phyloP scores from a whole-genome alignment of 2,329 filamentous ascomycete species.

The Apiospora marii region DNA sequence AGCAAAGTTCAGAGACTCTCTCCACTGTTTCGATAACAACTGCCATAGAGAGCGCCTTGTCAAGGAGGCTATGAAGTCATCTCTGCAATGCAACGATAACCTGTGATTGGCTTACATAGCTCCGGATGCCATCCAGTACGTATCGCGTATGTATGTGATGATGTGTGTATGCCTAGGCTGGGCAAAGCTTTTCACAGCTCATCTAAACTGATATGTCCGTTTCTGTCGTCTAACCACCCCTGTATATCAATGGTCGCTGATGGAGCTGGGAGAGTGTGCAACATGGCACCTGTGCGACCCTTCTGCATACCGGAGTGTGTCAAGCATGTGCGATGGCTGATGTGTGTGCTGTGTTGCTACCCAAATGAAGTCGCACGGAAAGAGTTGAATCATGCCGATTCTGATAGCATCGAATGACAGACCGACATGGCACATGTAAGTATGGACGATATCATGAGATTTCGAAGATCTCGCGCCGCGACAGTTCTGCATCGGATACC shows the following conservation, averaged over 20 bases:
- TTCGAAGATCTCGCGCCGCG: neutral
- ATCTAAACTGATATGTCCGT: neutral
- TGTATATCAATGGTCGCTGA: conserved; percentile 14
- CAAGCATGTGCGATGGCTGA: conserved; percentile 3
- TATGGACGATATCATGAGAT: neutral
- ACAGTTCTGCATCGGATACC: neutral
- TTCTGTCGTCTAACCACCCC: conserved; percentile 5
- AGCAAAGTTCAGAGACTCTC: conserved; percentile 1
- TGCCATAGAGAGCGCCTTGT: conserved; percentile 15
- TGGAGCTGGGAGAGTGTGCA: neutral
- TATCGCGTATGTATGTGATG: neutral
- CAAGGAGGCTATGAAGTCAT: conserved; percentile 27
- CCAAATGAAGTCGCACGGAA: conserved; percentile 13
- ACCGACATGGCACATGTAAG: neutral
- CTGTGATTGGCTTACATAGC: neutral
- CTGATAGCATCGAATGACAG: neutral
- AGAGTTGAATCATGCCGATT: neutral
- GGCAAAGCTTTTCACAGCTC: neutral
- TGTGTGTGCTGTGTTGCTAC: conserved; percentile 21
- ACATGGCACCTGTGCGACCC: neutral
- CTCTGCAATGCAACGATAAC: conserved; percentile 22
- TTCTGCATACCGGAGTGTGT: conserved; percentile 7
- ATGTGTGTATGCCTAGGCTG: conserved; percentile 5
- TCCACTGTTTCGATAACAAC: conserved; percentile 24
- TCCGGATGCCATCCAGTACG: neutral